phyloP scores from a whole-genome alignment of 202 grass and related monocot species.

The Cymbopogon flexuosus region DNA sequence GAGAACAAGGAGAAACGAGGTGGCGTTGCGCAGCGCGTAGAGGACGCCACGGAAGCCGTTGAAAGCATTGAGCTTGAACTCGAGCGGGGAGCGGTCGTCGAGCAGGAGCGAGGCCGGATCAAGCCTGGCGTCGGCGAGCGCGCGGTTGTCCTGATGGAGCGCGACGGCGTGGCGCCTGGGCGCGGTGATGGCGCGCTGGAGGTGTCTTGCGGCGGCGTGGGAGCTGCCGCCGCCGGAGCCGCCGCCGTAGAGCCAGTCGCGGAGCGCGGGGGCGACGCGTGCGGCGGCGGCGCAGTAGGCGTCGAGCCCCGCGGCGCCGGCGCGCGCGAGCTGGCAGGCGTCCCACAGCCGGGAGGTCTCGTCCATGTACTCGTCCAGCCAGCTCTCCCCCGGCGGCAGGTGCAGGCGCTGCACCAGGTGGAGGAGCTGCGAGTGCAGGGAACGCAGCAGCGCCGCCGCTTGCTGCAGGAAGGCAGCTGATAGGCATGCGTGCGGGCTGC shows the following conservation, averaged over 20 bases:
- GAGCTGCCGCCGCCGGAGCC: too few relatives aligned
- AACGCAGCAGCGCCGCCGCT: constrained; percentile 38
- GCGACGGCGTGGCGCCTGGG: constrained; percentile 39
- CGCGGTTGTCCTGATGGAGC: constrained; percentile 55
- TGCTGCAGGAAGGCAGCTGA: constrained; percentile 55
- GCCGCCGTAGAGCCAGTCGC: constrained; percentile 30
- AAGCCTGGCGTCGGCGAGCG: constrained; percentile 37
- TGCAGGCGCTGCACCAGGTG: constrained; percentile 61
- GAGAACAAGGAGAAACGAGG: constrained; percentile 50
- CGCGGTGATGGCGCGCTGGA: constrained; percentile 35
- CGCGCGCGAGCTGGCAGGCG: constrained; percentile 51
- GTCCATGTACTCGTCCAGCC: constrained; percentile 91
- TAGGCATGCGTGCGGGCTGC: constrained; percentile 39
- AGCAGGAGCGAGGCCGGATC: constrained; percentile 44
- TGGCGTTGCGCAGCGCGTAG: constrained; percentile 58
- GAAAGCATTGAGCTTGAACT: constrained; percentile 66
- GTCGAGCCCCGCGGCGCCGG: constrained; percentile 44
- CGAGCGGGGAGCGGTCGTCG: constrained; percentile 43
- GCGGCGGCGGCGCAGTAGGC: constrained; percentile 44
- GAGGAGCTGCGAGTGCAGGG: constrained; percentile 62
- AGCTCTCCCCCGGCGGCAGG: constrained; percentile 62
- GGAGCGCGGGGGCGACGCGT: constrained; percentile 14
- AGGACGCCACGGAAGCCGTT: constrained; percentile 55
- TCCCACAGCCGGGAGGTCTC: constrained; percentile 74
- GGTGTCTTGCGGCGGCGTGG: constrained; percentile 10